Evolutionary conservation across 208 protist genomes (phyloP).

Genomic region (Trypanosoma lewisi): DNA sequence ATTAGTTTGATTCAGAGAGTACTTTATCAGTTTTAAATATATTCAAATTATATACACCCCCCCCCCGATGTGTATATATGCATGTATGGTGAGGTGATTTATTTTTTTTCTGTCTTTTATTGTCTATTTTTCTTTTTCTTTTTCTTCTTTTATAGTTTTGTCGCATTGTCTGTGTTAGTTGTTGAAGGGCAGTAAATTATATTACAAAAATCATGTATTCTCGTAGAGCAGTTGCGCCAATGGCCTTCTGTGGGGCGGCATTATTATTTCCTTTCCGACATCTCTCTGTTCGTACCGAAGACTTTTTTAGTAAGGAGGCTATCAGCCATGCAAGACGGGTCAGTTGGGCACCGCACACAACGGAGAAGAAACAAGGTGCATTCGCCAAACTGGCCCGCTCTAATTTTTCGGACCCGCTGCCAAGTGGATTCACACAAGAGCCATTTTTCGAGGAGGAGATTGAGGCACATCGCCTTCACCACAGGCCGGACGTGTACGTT

Average conservation of each 20-base stretch:
- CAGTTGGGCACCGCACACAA: conserved; percentile 89
- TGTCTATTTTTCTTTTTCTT: conserved; percentile 19
- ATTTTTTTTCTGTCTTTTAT: conserved; percentile 12
- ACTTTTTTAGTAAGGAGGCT: conserved; percentile 90
- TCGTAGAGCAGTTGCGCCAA: not conserved
- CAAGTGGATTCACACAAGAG: conserved; percentile 65
- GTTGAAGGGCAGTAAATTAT: not conserved
- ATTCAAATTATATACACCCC: not conserved
- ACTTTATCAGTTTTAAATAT: too few species aligned
- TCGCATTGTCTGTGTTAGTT: conserved; percentile 1
- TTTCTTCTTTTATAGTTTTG: not conserved
- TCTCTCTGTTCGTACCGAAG: conserved; percentile 81
- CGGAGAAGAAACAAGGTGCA: conserved; percentile 84
- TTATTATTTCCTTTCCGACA: conserved; percentile 13
- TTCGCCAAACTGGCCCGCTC: conserved; percentile 88
- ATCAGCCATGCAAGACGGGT: conserved; percentile 87
- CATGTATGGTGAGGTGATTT: conserved; percentile 7
- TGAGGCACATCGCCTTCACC: conserved; percentile 80
- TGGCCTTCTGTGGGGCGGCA: not conserved
- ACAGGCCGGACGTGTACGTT: conserved; percentile 86
- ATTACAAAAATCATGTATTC: conserved; percentile 7
- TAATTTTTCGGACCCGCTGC: conserved; percentile 82
- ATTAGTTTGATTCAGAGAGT: too few species aligned
- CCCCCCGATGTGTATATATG: conserved; percentile 17
- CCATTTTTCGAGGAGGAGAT: conserved; percentile 88